Evolutionary conservation across 2,329 filamentous ascomycete genomes (phyloP), one percentile per base, ranked within the genome.

Genomic region (Calonectria ilicicola): DNA sequence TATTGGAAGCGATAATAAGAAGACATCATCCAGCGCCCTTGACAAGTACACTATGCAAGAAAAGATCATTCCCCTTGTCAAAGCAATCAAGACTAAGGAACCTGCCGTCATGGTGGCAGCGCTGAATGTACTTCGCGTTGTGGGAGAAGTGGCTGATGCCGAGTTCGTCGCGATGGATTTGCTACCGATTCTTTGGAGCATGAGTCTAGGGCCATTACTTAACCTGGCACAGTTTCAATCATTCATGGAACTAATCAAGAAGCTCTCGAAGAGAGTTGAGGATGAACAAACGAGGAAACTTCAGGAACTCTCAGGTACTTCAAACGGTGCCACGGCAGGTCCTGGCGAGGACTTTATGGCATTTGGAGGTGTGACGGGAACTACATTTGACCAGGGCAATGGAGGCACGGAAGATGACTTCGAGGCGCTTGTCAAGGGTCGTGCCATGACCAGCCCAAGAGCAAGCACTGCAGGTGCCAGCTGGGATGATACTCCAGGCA

Each of bases 31-130:
- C 0, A 95, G 92, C 2, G 96, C 96, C 3, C 87, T 99, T 32
- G 97, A 99, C 86, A 98, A 98, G 83, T 98, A 97, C 81, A 98
- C 97, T 0, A 96, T 99, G 86, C 97, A 99, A 82, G 97, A 99
- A 82, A 98, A 98, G 86, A 94, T 99, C 40, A 91, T 98, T 0
- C 97, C 97, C 0, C 86, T 98, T 5, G 89, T 99, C 73, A 95
- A 94, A 80, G 95, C 89, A 2, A 98, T 99, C 86, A 98, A 98
- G 84, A 99, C 97, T 0, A 98, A 98, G 82, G 97, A 99, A 82
- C 97, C 97, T 0, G 96, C 95, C 9, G 97, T 99, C 12, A 98
- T 98, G 94, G 94, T 98, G 88, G 96, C 96, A 7, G 93, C 95
- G 0, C 87, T 98, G 40, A 93, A 93, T 68, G 95, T 98, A 1